Base-by-base conservation (phyloP, 2,329 filamentous ascomycete genomes). In the Penicillium sp. region DNA sequence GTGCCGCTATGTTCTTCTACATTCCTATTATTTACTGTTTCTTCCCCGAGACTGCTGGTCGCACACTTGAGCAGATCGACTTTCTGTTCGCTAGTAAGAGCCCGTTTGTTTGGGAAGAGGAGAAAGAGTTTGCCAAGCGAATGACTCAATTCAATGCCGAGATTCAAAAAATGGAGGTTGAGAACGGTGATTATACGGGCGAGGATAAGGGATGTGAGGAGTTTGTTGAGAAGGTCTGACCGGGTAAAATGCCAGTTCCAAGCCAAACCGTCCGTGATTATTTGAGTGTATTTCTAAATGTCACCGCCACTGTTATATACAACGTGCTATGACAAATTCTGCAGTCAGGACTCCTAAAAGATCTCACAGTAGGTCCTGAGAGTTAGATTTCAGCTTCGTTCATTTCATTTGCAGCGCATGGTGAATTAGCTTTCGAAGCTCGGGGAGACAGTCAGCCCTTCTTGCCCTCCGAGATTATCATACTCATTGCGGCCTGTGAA, bases 1-100 rank as follows among this genome's bases (percentile, higher is more conserved):
- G 81, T 3, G 83, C 79, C 2, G 80, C 78, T 60, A 89, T 87
- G 60, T 66, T 83, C 12, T 62, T 85, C 13, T 78, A 79, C 4
- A 84, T 89, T 4, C 79, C 84, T 0, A 80, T 88, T 66, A 81
- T 88, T 0, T 89, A 51, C 18, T 45, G 41, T 47, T 47, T 59
- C 34, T 60, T 47, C 33, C 58, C 56, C 16, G 62, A 63, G 41
- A 56, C 62, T 9, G 51, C 47, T 28, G 47, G 47, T 13, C 54
- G 61, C n/a, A 59, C 55, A 18, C 58, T 64, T 4, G 62, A 65
- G 49, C 48, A 65, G 29, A 59, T 65, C 15, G 59, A 62, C 42
- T 49, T 63, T 28, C 52, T 65, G 1, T 65, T 63, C 42, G 49
- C 60, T 21, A 52, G 47, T 28, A 55, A 58, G 23, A 55, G 46